These are phyloP conservation scores for Hemerocallis citrina DNA, from an alignment of 106 monocot species.

Conservation along the genomic window DNA sequence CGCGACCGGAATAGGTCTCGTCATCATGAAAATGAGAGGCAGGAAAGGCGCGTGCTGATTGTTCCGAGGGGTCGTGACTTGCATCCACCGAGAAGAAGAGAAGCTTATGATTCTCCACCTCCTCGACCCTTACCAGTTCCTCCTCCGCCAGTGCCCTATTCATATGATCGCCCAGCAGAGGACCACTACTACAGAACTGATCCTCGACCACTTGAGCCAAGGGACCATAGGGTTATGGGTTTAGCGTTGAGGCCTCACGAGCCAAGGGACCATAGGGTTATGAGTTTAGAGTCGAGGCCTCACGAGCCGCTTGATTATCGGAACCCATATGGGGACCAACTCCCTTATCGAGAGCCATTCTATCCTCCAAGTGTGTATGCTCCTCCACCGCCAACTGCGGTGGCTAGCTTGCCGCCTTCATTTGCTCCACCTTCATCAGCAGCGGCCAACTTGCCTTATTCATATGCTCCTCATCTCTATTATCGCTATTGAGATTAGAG, in stretches of 20 bases:
- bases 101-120: constrained; percentile 5
- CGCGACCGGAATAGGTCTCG: not conserved
- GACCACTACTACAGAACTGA: constrained; percentile 18
- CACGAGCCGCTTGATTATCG: constrained; percentile 2
- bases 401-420: not conserved
- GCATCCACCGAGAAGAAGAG: not conserved
- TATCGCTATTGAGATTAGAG: not conserved
- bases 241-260: constrained; percentile 4
- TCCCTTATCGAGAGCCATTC: constrained; percentile 12
- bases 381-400: not conserved
- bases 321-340: constrained; percentile 11
- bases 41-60: not conserved
- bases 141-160: constrained; percentile 4
- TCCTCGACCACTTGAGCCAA: not conserved
- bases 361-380: too few relatives aligned
- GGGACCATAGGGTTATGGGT: constrained; percentile 1
- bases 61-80: not conserved
- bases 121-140: not conserved
- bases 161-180: constrained; percentile 2
- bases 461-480: not conserved
- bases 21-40: not conserved
- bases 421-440: not conserved
- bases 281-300: too few relatives aligned
- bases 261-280: too few relatives aligned
- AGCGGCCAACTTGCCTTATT: not conserved